Conservation (phyloP, 768 basidiomycete species). For the Chiua virens region DNA sequence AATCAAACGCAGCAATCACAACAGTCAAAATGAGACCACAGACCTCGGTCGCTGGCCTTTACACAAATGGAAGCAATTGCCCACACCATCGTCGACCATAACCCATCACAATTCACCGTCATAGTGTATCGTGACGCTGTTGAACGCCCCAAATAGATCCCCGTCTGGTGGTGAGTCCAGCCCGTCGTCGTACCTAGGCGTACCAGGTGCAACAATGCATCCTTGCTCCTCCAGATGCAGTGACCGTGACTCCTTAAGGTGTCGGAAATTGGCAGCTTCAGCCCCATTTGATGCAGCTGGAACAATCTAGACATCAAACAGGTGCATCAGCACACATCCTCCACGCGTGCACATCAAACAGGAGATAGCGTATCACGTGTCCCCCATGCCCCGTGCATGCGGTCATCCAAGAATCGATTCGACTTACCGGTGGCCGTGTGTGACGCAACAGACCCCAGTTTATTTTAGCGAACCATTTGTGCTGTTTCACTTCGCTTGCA, state of each 20-base stretch:
- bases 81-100: background rate
- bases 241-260: slow-evolving; percentile 86
- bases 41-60: slow-evolving; percentile 13
- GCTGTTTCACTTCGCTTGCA: slow-evolving; percentile 97
- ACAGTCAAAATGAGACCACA: slow-evolving; percentile 13
- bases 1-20: slow-evolving; percentile 10
- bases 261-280: slow-evolving; percentile 88
- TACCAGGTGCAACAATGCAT: slow-evolving; percentile 35
- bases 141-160: slow-evolving; percentile 86
- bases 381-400: background rate
- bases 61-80: background rate
- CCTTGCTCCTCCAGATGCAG: slow-evolving; percentile 81
- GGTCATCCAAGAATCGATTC: background rate
- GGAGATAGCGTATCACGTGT: slow-evolving; percentile 13
- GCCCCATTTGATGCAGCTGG: slow-evolving; percentile 70
- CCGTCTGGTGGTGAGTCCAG: slow-evolving; percentile 44
- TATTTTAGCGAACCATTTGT: slow-evolving; percentile 96
- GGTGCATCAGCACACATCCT: slow-evolving; percentile 28
- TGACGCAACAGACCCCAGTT: slow-evolving; percentile 97
- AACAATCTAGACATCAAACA: slow-evolving; percentile 60
- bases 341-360: slow-evolving; percentile 5
- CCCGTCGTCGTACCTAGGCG: slow-evolving; percentile 44
- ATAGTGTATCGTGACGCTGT: slow-evolving; percentile 85
- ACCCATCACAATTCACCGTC: slow-evolving; percentile 58
- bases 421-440: slow-evolving; percentile 85